Percentiles rank a stretch among this genome's conserved stretches.
These are phyloP conservation scores for Hemerocallis citrina DNA, from an alignment of 106 monocot species.

Conservation along the genomic window DNA sequence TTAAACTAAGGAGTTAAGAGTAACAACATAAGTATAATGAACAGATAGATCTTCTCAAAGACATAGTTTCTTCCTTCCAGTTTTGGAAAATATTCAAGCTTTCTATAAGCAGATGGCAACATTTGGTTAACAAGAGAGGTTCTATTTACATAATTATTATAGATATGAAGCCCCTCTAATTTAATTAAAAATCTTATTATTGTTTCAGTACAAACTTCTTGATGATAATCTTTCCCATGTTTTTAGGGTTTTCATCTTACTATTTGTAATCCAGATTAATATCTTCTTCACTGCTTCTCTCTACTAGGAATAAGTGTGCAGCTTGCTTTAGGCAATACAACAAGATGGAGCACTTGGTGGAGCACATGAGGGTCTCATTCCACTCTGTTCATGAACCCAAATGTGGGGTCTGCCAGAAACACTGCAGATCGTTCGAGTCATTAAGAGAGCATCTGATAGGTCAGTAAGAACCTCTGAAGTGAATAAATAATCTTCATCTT, in stretches of 20 bases:
- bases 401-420: slow-evolving; percentile 59
- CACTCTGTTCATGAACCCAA: slow-evolving; percentile 78
- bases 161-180: too few relatives aligned
- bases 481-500: not conserved
- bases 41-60: not conserved
- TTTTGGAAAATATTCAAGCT: not conserved
- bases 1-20: not conserved
- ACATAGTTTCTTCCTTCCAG: not conserved
- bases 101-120: not conserved
- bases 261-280: too few relatives aligned
- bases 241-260: too few relatives aligned
- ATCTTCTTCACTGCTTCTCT: too few relatives aligned
- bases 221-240: too few relatives aligned
- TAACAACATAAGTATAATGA: not conserved
- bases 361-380: slow-evolving; percentile 63
- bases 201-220: too few relatives aligned
- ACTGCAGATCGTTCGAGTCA: slow-evolving; percentile 61
- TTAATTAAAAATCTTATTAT: too few relatives aligned
- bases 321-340: slow-evolving; percentile 80
- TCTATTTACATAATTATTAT: too few relatives aligned
- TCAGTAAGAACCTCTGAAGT: not conserved
- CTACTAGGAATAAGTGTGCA: slow-evolving; percentile 62
- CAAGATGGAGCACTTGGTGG: slow-evolving; percentile 65
- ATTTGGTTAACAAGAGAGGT: too few relatives aligned
- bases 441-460: slow-evolving; percentile 79